Evolutionary conservation across 177 flowering plant genomes (phyloP), one percentile per base, ranked within the genome.

Genomic region (Tripterygium wilfordii): DNA sequence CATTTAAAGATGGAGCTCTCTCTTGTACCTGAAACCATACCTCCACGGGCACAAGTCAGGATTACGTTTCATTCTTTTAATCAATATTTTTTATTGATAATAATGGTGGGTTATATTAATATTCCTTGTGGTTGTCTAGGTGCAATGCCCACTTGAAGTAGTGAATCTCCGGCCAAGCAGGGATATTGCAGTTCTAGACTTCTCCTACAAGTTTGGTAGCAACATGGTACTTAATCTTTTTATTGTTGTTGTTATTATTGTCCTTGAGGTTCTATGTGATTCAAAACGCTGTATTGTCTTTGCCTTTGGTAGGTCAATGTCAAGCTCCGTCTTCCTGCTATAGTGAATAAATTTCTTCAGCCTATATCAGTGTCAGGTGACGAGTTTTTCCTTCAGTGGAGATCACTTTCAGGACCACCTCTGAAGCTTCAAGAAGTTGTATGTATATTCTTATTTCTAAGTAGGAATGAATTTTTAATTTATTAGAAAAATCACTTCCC

Each of bases 21-120:
- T 19, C 36, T 70, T 51, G 95, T 94, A 48, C 99, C 99, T 26
- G 95, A 94, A 24, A 87, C 88, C 43, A 87, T 94, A 50, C 99
- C 99, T 59, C 97, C 99, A 33, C 64, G 99, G 51, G 97, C 99
- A 39, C 99, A 94, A 97, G 99, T 94, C n/a, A n/a, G n/a, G n/a
- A n/a, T n/a, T n/a, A n/a, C n/a, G n/a, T n/a, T n/a, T n/a, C n/a
- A n/a, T n/a, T n/a, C n/a, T n/a, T n/a, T n/a, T n/a, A n/a, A n/a
- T n/a, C n/a, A n/a, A n/a, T n/a, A 19, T 8, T 64, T 29, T 3
- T 54, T 37, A 3, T 35, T 14, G 4, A 3, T 30, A 29, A 15
- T n/a, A n/a, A n/a, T n/a, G n/a, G n/a, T n/a, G n/a, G n/a, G n/a
- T n/a, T n/a, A n/a, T n/a, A n/a, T n/a, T n/a, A n/a, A 23, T 24